These are phyloP conservation scores for Zasmidium angulare DNA, from an alignment of 2,329 filamentous ascomycete species.

Conservation along the genomic window DNA sequence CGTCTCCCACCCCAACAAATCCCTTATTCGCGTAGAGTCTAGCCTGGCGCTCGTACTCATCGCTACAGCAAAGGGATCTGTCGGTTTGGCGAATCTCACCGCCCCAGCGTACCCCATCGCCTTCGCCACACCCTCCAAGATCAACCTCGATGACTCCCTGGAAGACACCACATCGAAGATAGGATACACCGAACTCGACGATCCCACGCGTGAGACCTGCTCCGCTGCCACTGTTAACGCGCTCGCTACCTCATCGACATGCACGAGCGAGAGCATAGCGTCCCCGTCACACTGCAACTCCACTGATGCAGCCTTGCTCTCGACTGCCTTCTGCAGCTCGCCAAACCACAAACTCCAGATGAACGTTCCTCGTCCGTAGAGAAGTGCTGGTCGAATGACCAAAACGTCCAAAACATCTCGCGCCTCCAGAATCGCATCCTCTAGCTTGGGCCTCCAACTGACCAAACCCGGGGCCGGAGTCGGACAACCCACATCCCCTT, in stretches of 20 bases:
- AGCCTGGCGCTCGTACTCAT: constrained; percentile 1
- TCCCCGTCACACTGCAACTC: not conserved
- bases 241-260: constrained; percentile 1
- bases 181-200: not conserved
- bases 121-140: not conserved
- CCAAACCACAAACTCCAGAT: not conserved
- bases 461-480: not conserved
- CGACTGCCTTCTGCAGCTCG: not conserved
- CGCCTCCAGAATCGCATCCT: not conserved
- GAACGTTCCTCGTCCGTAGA: not conserved
- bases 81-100: not conserved
- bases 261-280: not conserved
- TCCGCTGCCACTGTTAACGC: not conserved
- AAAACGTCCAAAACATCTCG: not conserved
- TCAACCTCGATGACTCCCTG: not conserved
- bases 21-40: constrained; percentile 1
- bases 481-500: not conserved
- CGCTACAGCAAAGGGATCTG: not conserved
- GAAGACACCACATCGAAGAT: constrained; percentile 3
- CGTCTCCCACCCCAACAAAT: constrained; percentile 2
- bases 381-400: not conserved
- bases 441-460: not conserved
- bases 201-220: not conserved
- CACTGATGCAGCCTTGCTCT: not conserved
- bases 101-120: not conserved